These are phyloP conservation scores for Celoporthe dispersa DNA, from an alignment of 2,329 filamentous ascomycete species.

Conservation along the genomic window DNA sequence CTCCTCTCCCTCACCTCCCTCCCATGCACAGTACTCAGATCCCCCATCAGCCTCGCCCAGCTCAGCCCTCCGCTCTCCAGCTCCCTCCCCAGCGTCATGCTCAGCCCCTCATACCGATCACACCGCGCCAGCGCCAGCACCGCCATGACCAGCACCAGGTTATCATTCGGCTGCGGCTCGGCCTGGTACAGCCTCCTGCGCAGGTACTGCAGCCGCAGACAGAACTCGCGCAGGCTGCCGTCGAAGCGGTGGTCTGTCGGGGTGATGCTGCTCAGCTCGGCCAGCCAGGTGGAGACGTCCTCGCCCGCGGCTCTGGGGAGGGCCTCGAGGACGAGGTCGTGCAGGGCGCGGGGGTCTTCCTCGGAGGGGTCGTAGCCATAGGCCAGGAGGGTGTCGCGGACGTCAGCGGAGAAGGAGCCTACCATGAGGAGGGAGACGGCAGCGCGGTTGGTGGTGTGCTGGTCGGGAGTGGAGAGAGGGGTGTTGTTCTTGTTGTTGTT, in stretches of 20 bases:
- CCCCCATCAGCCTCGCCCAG: slow-evolving; percentile 27
- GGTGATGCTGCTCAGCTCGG: slow-evolving; percentile 24
- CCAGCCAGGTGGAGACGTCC: slow-evolving; percentile 24
- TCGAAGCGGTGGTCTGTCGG: slow-evolving; percentile 26
- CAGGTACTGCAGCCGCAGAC: slow-evolving; percentile 25
- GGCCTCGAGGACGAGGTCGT: slow-evolving; percentile 27
- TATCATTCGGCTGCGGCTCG: slow-evolving; percentile 29
- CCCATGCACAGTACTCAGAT: slow-evolving; percentile 25
- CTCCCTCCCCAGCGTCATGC: slow-evolving; percentile 26
- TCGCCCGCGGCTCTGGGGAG: slow-evolving; percentile 24
- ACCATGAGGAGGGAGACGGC: slow-evolving; percentile 28
- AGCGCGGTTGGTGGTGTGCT: slow-evolving; percentile 24
- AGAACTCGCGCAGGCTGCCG: slow-evolving; percentile 25
- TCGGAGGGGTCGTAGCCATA: slow-evolving; percentile 27
- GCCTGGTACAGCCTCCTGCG: slow-evolving; percentile 26
- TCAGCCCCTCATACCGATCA: slow-evolving; percentile 22
- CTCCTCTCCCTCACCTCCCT: slow-evolving; percentile 25
- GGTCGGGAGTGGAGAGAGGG: slow-evolving; percentile 11
- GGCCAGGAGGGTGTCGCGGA: slow-evolving; percentile 29
- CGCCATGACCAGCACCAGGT: slow-evolving; percentile 29
- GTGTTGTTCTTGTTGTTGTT: background rate
- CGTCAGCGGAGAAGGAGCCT: slow-evolving; percentile 26
- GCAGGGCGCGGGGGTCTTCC: slow-evolving; percentile 20
- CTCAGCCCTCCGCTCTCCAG: slow-evolving; percentile 28
- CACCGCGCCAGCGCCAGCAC: slow-evolving; percentile 27